Base-by-base conservation (phyloP, 2,329 filamentous ascomycete species). In the Acephala macrosclerotiorum region DNA sequence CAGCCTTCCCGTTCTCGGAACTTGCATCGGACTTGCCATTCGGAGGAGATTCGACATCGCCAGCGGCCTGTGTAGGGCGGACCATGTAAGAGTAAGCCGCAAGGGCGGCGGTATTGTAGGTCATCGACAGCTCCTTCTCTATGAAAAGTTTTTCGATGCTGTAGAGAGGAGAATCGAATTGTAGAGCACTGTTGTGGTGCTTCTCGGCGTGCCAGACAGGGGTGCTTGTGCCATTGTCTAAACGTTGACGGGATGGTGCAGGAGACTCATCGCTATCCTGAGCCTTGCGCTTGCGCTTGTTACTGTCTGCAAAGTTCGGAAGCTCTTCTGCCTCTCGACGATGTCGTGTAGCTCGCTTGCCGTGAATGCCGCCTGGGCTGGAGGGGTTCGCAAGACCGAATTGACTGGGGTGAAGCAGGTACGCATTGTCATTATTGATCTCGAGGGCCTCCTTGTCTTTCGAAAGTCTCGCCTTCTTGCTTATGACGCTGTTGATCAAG, bases 121-220 rank as follows among this genome's bases (percentile, higher is more conserved):
- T 87, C 80, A 91, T 84, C 4, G 85, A 83, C 35, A 91, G 81
- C 78, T 91, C 89, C 77, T 89, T 90, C 71, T 91, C 89, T 0
- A 88, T 91, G 59, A 91, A 91, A 42, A 91, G 83, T 79, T 90
- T 90, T 72, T 91, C 88, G 66, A 91, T 85, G 74, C 85, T 90
- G 75, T 89, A 90, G 1, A 88, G 78, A 0, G 87, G 84, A 9
- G 86, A 73, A 22, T 78, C 87, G 22, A 85, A 83, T 72, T 87
- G 84, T 74, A 85, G 85, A 64, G 70, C 62, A 22, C 65, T 84
- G 79, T 62, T 81, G 79, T 64, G 80, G 79, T 70, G 83, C 81
- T 60, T 87, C 79, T 90, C 88, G 59, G 82, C 85, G 73, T 87
- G 85, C 87, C 87, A 90, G 26, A 89, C 79, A 7, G 87, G 82